Conservation (phyloP, 352 stramenopile genomes). For the Thalassiosira exigua region DNA sequence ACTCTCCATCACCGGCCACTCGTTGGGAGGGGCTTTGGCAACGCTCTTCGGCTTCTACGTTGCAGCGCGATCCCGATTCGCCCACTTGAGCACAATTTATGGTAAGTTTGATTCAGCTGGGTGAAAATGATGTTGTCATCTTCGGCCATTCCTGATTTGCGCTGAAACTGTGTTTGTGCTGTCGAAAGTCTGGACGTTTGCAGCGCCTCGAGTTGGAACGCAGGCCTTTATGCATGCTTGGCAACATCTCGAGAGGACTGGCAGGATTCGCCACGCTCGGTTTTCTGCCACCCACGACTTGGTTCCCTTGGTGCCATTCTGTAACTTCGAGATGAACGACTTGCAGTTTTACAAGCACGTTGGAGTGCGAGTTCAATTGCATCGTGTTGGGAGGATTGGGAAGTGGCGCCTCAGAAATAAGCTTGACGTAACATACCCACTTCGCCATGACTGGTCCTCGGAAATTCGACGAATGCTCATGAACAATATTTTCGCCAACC, state of each 20-base stretch:
- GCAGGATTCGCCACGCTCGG: constrained; percentile 42
- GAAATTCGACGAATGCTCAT: constrained; percentile 27
- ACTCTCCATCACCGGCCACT: constrained; percentile 54
- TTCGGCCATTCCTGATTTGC: no score
- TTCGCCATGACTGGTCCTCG: constrained; percentile 30
- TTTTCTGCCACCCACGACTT: constrained; percentile 33
- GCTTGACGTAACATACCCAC: constrained; percentile 46
- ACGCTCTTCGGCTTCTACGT: constrained; percentile 51
- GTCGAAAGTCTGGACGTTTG: constrained; percentile 49
- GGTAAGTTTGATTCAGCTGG: not conserved
- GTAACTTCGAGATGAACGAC: constrained; percentile 37
- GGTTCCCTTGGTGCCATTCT: constrained; percentile 41
- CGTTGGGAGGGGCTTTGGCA: constrained; percentile 45
- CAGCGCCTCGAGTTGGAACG: constrained; percentile 39
- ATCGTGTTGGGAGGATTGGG: constrained; percentile 34
- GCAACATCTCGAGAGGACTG: constrained; percentile 43
- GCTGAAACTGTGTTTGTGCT: no score
- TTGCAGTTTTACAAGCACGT: constrained; percentile 50
- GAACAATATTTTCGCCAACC: constrained; percentile 38
- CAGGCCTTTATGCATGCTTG: constrained; percentile 42
- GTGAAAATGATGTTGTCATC: no score
- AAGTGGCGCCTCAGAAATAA: constrained; percentile 25
- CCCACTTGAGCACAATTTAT: constrained; percentile 35
- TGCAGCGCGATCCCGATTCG: constrained; percentile 30
- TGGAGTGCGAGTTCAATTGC: constrained; percentile 42